Conservation (phyloP, 768 basidiomycete genomes). For the Mycena rosella region DNA sequence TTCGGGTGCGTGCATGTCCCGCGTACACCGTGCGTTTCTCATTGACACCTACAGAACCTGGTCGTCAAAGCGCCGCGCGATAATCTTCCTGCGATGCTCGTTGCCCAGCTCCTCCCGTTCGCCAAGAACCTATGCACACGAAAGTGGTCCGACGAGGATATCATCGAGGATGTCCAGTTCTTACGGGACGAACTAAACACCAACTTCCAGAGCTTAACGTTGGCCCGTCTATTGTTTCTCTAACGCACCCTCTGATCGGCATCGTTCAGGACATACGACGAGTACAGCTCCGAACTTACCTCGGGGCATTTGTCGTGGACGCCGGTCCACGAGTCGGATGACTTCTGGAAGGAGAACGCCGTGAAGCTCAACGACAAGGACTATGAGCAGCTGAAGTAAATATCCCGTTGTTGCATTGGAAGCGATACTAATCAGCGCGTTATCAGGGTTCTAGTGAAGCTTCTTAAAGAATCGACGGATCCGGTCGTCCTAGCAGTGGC, state of each 20-base stretch:
- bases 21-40: constrained; percentile 14
- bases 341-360: constrained; percentile 98
- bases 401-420: constrained; percentile 8
- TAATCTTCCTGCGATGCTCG: constrained; percentile 95
- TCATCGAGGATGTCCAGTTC: constrained; percentile 91
- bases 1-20: constrained; percentile 68
- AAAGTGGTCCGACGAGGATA: constrained; percentile 97
- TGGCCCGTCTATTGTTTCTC: constrained; percentile 43
- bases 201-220: constrained; percentile 94
- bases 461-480: constrained; percentile 79
- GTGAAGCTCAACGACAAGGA: constrained; percentile 87
- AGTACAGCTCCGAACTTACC: constrained; percentile 91
- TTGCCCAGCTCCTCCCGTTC: constrained; percentile 88
- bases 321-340: constrained; percentile 95
- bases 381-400: constrained; percentile 86
- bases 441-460: constrained; percentile 76
- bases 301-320: constrained; percentile 96
- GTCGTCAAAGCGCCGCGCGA: constrained; percentile 87
- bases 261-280: constrained; percentile 87
- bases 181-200: constrained; percentile 87
- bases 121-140: constrained; percentile 84
- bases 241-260: neutral
- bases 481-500: constrained; percentile 90
- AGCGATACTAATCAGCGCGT: neutral
- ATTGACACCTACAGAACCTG: constrained; percentile 72